These are phyloP conservation scores for Amphibolis antarctica DNA, from an alignment of 106 monocot species.

Conservation along the genomic window DNA sequence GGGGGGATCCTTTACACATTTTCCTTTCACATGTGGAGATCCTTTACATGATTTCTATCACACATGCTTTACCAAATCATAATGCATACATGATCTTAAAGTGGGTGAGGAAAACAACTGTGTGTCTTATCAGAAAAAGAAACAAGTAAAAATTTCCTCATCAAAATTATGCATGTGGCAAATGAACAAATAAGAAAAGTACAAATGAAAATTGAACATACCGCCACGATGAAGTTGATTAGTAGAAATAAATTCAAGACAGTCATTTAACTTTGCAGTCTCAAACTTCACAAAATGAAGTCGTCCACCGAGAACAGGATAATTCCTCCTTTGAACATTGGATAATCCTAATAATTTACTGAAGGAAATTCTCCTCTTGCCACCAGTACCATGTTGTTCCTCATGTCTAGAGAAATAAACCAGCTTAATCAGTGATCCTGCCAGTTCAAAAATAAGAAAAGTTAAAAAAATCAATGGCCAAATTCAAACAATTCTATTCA, in stretches of 20 bases:
- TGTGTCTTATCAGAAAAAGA: too few relatives aligned
- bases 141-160: too few relatives aligned
- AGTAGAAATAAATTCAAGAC: conserved; percentile 86
- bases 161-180: neutral
- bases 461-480: conserved; percentile 1
- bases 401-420: conserved; percentile 97
- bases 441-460: neutral
- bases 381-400: conserved; percentile 40
- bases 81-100: too few relatives aligned
- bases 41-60: too few relatives aligned
- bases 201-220: conserved; percentile 19
- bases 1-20: too few relatives aligned
- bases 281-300: conserved; percentile 99
- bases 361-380: conserved; percentile 47
- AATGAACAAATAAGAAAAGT: too few relatives aligned
- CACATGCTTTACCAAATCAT: too few relatives aligned
- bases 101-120: too few relatives aligned
- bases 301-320: conserved; percentile 82
- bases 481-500: neutral
- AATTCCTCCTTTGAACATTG: conserved; percentile 66
- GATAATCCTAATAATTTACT: conserved; percentile 52
- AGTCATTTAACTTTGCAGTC: conserved; percentile 79
- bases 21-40: too few relatives aligned
- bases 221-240: conserved; percentile 88
- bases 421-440: conserved; percentile 95